Conservation (phyloP, 768 basidiomycete genomes). For the Rickenella mellea region DNA sequence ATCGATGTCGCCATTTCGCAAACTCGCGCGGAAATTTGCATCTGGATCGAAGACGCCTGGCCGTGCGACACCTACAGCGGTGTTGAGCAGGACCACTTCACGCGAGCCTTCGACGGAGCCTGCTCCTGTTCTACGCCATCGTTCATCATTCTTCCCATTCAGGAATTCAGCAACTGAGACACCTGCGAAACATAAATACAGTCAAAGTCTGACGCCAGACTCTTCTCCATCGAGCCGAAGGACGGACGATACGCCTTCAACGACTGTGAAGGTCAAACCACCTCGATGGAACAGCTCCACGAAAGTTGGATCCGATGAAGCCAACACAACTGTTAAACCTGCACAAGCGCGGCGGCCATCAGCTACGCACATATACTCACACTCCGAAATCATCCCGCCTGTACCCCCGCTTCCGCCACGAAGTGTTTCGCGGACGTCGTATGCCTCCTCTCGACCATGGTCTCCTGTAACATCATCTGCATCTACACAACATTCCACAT, state of each 20-base stretch:
- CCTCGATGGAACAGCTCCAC: constrained; percentile 77
- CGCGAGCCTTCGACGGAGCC: constrained; percentile 51
- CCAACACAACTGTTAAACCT: constrained; percentile 34
- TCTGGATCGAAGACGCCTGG: constrained; percentile 25
- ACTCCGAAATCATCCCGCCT: constrained; percentile 35
- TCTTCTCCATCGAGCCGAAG: constrained; percentile 39
- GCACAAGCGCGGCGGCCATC: constrained; percentile 39
- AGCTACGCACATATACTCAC: constrained; percentile 31
- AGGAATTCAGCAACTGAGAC: constrained; percentile 48
- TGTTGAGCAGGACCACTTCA: constrained; percentile 29
- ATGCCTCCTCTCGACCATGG: constrained; percentile 74
- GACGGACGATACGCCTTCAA: constrained; percentile 32
- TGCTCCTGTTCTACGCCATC: constrained; percentile 39
- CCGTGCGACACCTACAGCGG: constrained; percentile 20
- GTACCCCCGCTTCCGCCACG: constrained; percentile 43
- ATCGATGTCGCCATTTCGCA: constrained; percentile 75
- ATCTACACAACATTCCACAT: no score
- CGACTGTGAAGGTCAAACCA: constrained; percentile 11
- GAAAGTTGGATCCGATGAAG: constrained; percentile 51
- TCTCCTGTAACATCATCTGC: constrained; percentile 65
- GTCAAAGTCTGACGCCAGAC: constrained; percentile 63
- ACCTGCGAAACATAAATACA: constrained; percentile 56
- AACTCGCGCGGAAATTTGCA: constrained; percentile 64
- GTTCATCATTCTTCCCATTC: constrained; percentile 54
- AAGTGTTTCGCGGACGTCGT: constrained; percentile 64